Evolutionary conservation across 441 rosid genomes (phyloP), one percentile per base, ranked within the genome.

Genomic region (Gossypium schwendimanii): DNA sequence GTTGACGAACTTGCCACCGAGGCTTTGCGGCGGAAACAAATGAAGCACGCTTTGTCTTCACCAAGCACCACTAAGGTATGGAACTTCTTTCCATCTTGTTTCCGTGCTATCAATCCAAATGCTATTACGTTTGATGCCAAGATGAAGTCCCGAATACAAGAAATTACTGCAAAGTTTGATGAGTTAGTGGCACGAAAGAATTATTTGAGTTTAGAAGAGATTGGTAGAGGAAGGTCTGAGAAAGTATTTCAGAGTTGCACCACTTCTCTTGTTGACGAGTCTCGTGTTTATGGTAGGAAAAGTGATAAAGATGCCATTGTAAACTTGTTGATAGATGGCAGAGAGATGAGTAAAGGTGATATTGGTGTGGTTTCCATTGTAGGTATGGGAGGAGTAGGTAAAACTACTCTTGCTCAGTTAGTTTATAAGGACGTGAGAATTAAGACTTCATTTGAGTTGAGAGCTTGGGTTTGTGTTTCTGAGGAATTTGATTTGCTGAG

Each of bases 321-420:
- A 12, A 18, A 58, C 21, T 3, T 55, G 72, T 72, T 62, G 60
- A 15, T 62, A 49, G 62, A 52, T 26, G 36, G 33, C 31, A 12
- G 58, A 17, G 49, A 31, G 12, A 11, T 28, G 45, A 24, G 28
- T 57, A 24, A 4, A 17, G 50, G 69, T 20, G 63, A 62, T 28
- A 5, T 72, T 31, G 68, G 14, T 26, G 75, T 72, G 21, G 44
- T 72, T 31, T 31, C 70, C 4, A 72, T 72, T 52, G 61, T 63
- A 5, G 75, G 70, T 5, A 72, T 72, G 75, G 75, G 31, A 15
- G 75, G 75, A 18, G 15, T 71, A 6, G 74, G 74, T 2, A 71
- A 71, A 71, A 71, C 74, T 17, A 71, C 74, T 14, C 57, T 71
- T 59, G 66, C 74, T 71, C 74, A 59, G 74, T 44, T 71, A 59